phyloP scores from a whole-genome alignment of 768 basidiomycete genomes.

The Lactifluus rugatus region DNA sequence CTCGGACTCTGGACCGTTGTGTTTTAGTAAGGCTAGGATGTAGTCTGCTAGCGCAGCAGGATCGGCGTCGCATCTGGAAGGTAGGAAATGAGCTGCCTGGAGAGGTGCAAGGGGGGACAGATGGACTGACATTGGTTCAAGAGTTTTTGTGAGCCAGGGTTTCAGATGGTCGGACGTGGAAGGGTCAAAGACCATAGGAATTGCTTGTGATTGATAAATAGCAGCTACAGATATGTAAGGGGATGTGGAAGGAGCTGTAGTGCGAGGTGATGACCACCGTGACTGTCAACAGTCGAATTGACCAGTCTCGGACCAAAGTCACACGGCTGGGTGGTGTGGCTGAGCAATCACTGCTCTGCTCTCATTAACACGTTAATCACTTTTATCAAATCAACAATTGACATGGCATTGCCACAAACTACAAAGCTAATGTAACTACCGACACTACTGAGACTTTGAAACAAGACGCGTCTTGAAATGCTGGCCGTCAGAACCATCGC shows the following conservation, averaged over 20 bases:
- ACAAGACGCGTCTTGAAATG: background rate
- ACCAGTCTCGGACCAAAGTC: background rate
- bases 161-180: constrained; percentile 59
- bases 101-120: constrained; percentile 1
- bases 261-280: background rate
- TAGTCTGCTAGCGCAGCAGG: constrained; percentile 90
- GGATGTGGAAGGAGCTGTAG: background rate
- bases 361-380: background rate
- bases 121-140: constrained; percentile 77
- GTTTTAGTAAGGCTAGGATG: constrained; percentile 85
- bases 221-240: background rate
- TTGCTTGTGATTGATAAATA: background rate
- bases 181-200: constrained; percentile 58
- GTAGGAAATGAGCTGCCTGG: constrained; percentile 3
- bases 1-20: constrained; percentile 73
- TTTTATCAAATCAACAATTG: background rate
- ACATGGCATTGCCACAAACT: background rate
- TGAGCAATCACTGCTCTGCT: no score
- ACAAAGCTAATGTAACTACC: background rate
- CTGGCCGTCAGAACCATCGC: background rate
- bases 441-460: background rate
- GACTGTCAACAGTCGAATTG: background rate
- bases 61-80: constrained; percentile 85
- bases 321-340: background rate
- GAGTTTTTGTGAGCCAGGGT: constrained; percentile 78